A percentile compares a stretch with the other conserved stretches of the same genome.
These are phyloP conservation scores for Cryptococcus sp. DNA, from an alignment of 1,284 basidiomycete species.

Conservation along the genomic window DNA sequence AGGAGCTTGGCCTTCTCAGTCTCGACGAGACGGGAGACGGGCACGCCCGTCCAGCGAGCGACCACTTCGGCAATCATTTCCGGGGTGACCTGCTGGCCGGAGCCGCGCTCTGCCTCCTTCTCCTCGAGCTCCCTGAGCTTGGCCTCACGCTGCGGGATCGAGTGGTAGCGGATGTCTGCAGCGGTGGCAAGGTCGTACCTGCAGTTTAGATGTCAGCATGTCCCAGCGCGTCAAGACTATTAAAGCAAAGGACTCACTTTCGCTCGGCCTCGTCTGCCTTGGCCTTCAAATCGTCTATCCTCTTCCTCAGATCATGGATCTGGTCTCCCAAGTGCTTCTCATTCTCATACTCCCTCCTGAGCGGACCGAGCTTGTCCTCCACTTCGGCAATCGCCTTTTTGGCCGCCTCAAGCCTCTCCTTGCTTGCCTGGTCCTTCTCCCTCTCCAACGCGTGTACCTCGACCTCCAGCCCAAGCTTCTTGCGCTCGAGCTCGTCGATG, in stretches of 20 bases:
- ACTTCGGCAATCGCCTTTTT: slow-evolving; percentile 79
- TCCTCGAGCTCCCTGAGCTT: slow-evolving; percentile 60
- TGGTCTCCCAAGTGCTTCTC: slow-evolving; percentile 85
- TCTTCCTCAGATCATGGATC: slow-evolving; percentile 72
- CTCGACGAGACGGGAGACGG: slow-evolving; percentile 46
- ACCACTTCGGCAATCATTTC: slow-evolving; percentile 58
- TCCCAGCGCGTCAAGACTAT: background rate
- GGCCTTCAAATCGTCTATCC: slow-evolving; percentile 85
- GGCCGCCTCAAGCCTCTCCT: slow-evolving; percentile 75
- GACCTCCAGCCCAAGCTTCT: slow-evolving; percentile 88
- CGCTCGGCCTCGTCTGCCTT: slow-evolving; percentile 95
- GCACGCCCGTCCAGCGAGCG: slow-evolving; percentile 54
- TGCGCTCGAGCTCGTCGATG: slow-evolving; percentile 90
- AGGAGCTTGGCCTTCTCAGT: slow-evolving; percentile 53
- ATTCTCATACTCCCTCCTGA: slow-evolving; percentile 83
- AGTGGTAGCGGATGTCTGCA: slow-evolving; percentile 88
- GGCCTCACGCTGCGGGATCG: slow-evolving; percentile 83
- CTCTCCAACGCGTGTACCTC: slow-evolving; percentile 93
- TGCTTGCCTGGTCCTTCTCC: slow-evolving; percentile 86
- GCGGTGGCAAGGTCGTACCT: slow-evolving; percentile 73
- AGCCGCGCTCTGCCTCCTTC: slow-evolving; percentile 52
- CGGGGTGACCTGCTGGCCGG: slow-evolving; percentile 50
- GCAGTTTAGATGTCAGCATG: background rate
- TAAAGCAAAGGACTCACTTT: slow-evolving; percentile 41
- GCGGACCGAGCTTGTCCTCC: slow-evolving; percentile 84